Evolutionary conservation across 495 filamentous ascomycete genomes (phyloP).

Genomic region (Penicillium atrosanguineum): DNA sequence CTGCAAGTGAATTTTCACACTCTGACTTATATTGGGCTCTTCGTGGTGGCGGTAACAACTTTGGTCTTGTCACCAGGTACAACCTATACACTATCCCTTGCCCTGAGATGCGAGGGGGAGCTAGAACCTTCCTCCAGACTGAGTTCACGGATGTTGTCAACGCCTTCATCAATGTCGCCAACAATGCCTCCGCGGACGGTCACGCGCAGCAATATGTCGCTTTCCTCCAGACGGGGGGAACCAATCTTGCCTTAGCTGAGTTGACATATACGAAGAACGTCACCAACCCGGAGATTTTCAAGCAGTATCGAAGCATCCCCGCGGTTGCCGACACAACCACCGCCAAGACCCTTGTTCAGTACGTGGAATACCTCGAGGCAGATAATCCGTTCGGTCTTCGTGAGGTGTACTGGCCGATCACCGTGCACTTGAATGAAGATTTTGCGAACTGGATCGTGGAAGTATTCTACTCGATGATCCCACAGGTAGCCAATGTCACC

Average conservation of each 20-base stretch:
- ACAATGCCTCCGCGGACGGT: conserved; percentile 33
- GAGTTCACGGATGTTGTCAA: conserved; percentile 33
- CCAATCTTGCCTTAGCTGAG: conserved; percentile 32
- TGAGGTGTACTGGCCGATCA: conserved; percentile 44
- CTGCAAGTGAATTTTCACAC: conserved; percentile 32
- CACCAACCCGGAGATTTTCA: conserved; percentile 39
- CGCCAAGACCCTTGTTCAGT: conserved; percentile 42
- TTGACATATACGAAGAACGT: conserved; percentile 41
- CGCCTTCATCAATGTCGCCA: conserved; percentile 38
- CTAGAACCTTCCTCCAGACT: conserved; percentile 40
- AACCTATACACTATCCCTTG: conserved; percentile 39
- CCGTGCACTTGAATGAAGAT: conserved; percentile 33
- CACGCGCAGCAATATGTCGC: conserved; percentile 47
- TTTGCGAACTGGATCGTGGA: conserved; percentile 35
- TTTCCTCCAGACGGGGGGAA: conserved; percentile 31
- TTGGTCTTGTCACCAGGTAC: conserved; percentile 50
- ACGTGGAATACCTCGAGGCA: conserved; percentile 41
- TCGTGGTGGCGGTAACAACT: conserved; percentile 49
- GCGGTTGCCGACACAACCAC: conserved; percentile 34
- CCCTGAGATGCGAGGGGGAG: conserved; percentile 38
- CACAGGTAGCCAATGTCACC: conserved; percentile 31
- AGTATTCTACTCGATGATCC: conserved; percentile 33
- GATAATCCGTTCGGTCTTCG: conserved; percentile 43
- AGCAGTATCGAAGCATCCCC: conserved; percentile 37
- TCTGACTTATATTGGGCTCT: conserved; percentile 53